Percentiles rank a stretch among this genome's conserved stretches.
phyloP scores from a whole-genome alignment of 2,329 filamentous ascomycete genomes.

The Pezicula neosporulosa region DNA sequence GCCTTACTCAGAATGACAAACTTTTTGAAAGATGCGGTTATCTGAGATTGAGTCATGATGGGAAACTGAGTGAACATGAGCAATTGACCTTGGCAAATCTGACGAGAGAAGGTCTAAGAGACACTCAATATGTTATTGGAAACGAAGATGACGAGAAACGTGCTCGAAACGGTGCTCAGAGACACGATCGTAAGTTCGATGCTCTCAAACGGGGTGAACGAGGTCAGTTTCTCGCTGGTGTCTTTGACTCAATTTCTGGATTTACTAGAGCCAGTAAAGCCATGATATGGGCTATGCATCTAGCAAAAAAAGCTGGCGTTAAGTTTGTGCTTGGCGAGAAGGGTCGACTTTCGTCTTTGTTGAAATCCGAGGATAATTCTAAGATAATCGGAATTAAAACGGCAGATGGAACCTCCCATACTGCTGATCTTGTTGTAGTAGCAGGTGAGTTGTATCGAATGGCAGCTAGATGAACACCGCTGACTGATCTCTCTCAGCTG shows the following conservation, averaged over 20 bases:
- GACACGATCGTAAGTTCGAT: conserved; percentile 1
- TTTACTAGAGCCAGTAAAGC: conserved; percentile 3
- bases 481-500: conserved; percentile 9
- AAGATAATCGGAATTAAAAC: conserved; percentile 24
- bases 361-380: conserved; percentile 7
- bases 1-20: not conserved
- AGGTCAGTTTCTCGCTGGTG: not conserved
- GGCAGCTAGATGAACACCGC: not conserved
- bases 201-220: not conserved
- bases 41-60: not conserved
- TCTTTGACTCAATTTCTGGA: conserved; percentile 2
- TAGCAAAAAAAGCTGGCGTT: conserved; percentile 16
- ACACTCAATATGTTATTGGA: conserved; percentile 2
- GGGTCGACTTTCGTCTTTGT: conserved; percentile 14
- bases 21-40: conserved; percentile 1
- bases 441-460: conserved; percentile 9
- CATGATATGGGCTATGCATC: conserved; percentile 1
- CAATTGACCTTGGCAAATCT: not conserved
- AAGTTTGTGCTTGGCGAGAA: conserved; percentile 23
- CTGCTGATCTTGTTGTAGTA: conserved; percentile 23
- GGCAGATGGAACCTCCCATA: conserved; percentile 19
- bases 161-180: not conserved
- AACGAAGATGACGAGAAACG: not conserved
- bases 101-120: conserved; percentile 1
- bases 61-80: conserved; percentile 1